Base-by-base conservation (phyloP, 495 filamentous ascomycete species). In the Astrothelium subdiscretum region DNA sequence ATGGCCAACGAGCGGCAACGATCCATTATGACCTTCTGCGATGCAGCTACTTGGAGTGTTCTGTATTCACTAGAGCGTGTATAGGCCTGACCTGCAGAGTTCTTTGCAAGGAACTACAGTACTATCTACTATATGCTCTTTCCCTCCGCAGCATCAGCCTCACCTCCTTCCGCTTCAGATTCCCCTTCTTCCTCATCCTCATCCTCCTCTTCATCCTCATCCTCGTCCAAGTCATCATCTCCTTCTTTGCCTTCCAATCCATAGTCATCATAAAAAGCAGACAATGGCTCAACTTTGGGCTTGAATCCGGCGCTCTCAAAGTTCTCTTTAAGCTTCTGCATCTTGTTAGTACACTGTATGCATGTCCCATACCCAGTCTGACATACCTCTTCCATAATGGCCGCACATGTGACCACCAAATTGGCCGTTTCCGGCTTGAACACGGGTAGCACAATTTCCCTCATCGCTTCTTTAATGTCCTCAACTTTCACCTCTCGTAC, bases 251-350 rank as follows among this genome's bases (percentile, higher is more conserved):
- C 79, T 73, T 88, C 82, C 31, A 97, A 73, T 4, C 92, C 94
- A 73, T 98, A 98, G 72, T 91, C 90, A 68, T 96, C 90, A 71
- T 95, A 84, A 72, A 95, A 97, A 61, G 85, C 81, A 60, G 85
- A 83, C 52, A 97, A 77, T n/a, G 83, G 70, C 68, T 88, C 85
- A 29, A 91, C 79, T 61, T 87, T 78, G 0, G 89, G 87, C 64
- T 84, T 85, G 79, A 95, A 97, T 0, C 91, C 88, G 44, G 83
- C 85, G 10, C 78, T 76, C 59, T 84, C 76, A 63, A 97, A 88
- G 24, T 84, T 83, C 67, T 85, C 81, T 68, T 84, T 80, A 57
- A 95, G 81, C 40, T 79, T 78, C 90, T 94, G 65, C 48, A 60
- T 32, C 35, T 8, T 68, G 31, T 57, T 13, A 58, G 13, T 60